A percentile compares a stretch with the other conserved stretches of the same genome.
Conservation (phyloP, 139 green algal genomes). For the Chlorella sp. region DNA sequence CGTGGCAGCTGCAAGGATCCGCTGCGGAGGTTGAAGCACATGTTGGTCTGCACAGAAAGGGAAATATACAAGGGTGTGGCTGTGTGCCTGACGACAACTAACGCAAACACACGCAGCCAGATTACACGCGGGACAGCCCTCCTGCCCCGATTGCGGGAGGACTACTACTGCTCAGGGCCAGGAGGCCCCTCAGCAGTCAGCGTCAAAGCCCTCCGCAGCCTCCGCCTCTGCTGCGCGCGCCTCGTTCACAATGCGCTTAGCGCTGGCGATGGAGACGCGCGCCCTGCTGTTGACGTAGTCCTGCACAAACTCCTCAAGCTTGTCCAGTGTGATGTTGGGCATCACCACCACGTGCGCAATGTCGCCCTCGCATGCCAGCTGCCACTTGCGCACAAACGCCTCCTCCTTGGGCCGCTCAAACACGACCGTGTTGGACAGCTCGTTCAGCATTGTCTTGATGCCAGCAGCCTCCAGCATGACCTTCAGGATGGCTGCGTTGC, state of each 20-base stretch:
- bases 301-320: slow-evolving; percentile 86
- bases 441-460: slow-evolving; percentile 88
- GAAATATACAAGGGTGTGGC: too few species aligned
- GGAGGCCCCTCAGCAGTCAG: too few species aligned
- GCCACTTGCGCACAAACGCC: slow-evolving; percentile 89
- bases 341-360: slow-evolving; percentile 99
- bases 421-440: slow-evolving; percentile 85
- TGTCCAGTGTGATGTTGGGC: slow-evolving; percentile 88
- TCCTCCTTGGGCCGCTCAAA: slow-evolving; percentile 87
- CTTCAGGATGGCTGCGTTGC: slow-evolving; percentile 83
- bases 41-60: too few species aligned
- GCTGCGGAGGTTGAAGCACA: too few species aligned
- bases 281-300: not conserved
- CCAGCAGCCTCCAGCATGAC: slow-evolving; percentile 63
- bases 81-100: too few species aligned
- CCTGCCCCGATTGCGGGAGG: too few species aligned
- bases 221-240: too few species aligned
- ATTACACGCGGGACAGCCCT: too few species aligned
- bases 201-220: too few species aligned
- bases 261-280: not conserved
- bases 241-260: not conserved
- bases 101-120: too few species aligned
- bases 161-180: too few species aligned
- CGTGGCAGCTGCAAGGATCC: too few species aligned
- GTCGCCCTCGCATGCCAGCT: slow-evolving; percentile 90